Evolutionary conservation across 176 grass and related monocot genomes (phyloP).

Genomic region (Musa itinerans): DNA sequence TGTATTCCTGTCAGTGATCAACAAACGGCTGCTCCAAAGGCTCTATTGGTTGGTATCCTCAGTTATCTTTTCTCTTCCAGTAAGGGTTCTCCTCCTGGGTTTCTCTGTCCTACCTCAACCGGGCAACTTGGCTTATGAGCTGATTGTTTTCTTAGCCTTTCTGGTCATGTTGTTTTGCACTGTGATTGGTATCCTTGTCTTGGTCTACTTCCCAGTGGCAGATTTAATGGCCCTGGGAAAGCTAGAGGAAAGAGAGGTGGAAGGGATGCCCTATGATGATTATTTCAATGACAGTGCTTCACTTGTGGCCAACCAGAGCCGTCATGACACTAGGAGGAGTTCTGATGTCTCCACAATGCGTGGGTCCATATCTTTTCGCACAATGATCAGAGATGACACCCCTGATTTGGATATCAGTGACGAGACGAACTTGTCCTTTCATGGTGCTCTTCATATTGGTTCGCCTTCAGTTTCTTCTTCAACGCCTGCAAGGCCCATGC

Average conservation of each 20-base stretch:
- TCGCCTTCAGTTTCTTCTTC: slow-evolving; percentile 56
- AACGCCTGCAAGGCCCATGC: slow-evolving; percentile 54
- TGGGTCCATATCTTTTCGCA: slow-evolving; percentile 87
- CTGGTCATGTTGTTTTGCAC: slow-evolving; percentile 56
- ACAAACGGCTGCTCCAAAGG: slow-evolving; percentile 72
- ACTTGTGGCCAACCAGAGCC: slow-evolving; percentile 59
- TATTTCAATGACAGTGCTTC: slow-evolving; percentile 53
- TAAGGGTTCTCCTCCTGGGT: slow-evolving; percentile 76
- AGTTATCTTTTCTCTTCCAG: slow-evolving; percentile 54
- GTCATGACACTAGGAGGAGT: slow-evolving; percentile 56
- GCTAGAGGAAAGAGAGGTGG: slow-evolving; percentile 33
- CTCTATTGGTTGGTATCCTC: slow-evolving; percentile 56
- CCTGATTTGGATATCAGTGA: slow-evolving; percentile 31
- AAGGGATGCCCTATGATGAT: slow-evolving; percentile 70
- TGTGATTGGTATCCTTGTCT: slow-evolving; percentile 49
- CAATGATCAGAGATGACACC: slow-evolving; percentile 81
- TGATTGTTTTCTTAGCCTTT: slow-evolving; percentile 68
- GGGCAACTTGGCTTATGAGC: slow-evolving; percentile 46
- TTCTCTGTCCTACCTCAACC: slow-evolving; percentile 73
- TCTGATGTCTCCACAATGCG: slow-evolving; percentile 78
- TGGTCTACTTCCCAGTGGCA: slow-evolving; percentile 70
- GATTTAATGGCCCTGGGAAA: slow-evolving; percentile 57
- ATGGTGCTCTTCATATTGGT: slow-evolving; percentile 42
- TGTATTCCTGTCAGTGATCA: slow-evolving; percentile 65
- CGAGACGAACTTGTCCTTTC: slow-evolving; percentile 30